Base-by-base conservation (phyloP, 2,329 filamentous ascomycete genomes). In the Monosporascus sp. region DNA sequence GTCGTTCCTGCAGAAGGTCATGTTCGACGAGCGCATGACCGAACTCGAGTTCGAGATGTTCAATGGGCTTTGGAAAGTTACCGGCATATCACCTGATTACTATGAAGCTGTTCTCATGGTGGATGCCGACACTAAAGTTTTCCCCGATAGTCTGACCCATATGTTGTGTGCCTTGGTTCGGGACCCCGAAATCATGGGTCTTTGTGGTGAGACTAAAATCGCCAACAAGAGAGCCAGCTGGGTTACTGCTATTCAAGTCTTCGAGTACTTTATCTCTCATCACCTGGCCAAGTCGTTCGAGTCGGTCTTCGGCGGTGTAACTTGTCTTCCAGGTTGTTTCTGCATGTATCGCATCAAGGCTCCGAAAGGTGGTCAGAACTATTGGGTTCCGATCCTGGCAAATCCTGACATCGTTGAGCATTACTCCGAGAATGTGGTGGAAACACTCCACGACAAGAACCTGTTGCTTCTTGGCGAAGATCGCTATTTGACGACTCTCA, bases 271-370 rank as follows among this genome's bases (percentile, higher is more conserved):
- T 77, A 94, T 99, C 73, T 97, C 94, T 2, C 94, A 99, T 71
- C 95, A 99, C 70, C 81, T 95, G 64, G 84, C 92, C 65, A 99
- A 99, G 74, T 91, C 93, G 4, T 99, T 99, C 73, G 94, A 99
- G 72, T 97, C 92, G 1, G 89, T 97, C 60, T 99, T 99, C 72
- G 94, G 94, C 74, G 94, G 94, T 88, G 94, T 99, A 56, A 99
- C 94, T 59, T 99, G 94, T 80, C 79, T 99, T 62, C 94, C 94
- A 17, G 94, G 94, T 59, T 99, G 94, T 79, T 99, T 99, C 85
- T 97, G 91, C 80, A 99, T 99, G 95, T 99, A 99, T 77, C 89
- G 94, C 66, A 97, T 99, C 82, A 99, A 99, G 75, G 89, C 94
- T 31, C 95, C 94, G 55, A 99, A 99, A 76, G 94, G 94, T 60